Conservation (phyloP, 768 basidiomycete species). For the Lentinus brumalis region DNA sequence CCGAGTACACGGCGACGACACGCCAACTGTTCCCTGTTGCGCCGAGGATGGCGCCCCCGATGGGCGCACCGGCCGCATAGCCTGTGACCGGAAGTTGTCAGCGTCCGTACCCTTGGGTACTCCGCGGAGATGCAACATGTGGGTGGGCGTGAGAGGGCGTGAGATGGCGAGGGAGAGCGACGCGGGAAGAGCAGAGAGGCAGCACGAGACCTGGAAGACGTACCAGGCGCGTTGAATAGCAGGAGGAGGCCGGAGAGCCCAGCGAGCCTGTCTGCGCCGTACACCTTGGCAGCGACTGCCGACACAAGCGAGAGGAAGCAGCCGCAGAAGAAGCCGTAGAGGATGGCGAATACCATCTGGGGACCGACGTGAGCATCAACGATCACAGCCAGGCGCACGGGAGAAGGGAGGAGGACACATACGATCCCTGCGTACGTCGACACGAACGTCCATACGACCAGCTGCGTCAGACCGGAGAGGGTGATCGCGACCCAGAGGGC, state of each 20-base stretch:
- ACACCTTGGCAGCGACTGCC: conserved; percentile 28
- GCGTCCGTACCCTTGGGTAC: neutral
- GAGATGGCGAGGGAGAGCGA: neutral
- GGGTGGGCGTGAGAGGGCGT: neutral
- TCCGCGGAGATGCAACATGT: neutral
- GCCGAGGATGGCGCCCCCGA: conserved; percentile 35
- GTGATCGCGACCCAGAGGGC: conserved; percentile 39
- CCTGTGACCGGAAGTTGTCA: conserved; percentile 21
- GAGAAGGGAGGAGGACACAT: neutral
- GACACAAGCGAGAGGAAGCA: conserved; percentile 37
- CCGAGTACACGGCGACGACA: conserved; percentile 34
- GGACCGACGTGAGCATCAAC: neutral
- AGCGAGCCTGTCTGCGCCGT: conserved; percentile 20
- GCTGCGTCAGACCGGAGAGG: conserved; percentile 37
- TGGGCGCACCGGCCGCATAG: conserved; percentile 34
- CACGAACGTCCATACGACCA: conserved; percentile 42
- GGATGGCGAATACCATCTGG: conserved; percentile 33
- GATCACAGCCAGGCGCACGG: neutral
- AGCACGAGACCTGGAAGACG: neutral
- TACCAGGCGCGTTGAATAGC: conserved; percentile 19
- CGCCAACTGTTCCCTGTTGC: conserved; percentile 34
- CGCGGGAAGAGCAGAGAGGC: neutral
- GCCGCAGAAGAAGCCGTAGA: conserved; percentile 38
- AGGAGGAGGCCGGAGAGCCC: conserved; percentile 22
- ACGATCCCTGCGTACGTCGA: conserved; percentile 33